phyloP scores from a whole-genome alignment of 768 basidiomycete species.

The Pleurotus citrinopileatus region DNA sequence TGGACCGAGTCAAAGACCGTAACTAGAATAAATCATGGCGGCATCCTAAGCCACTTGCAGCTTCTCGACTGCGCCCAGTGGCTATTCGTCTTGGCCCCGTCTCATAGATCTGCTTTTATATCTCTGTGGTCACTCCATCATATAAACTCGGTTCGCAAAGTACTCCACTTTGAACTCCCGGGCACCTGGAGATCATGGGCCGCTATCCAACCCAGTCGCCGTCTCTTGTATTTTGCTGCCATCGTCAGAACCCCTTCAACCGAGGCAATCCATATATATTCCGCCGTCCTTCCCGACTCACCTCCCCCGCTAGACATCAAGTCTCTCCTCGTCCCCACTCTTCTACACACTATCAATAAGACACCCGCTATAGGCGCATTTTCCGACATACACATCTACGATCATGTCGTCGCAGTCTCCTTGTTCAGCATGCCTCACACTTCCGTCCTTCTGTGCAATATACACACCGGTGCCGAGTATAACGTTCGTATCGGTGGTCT shows the following conservation, averaged over 20 bases:
- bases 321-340: slow-evolving; percentile 7
- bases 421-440: slow-evolving; percentile 20
- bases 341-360: slow-evolving; percentile 14
- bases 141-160: slow-evolving; percentile 15
- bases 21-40: slow-evolving; percentile 33
- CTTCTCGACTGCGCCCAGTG: slow-evolving; percentile 43
- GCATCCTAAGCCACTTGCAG: slow-evolving; percentile 42
- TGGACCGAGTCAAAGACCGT: slow-evolving; percentile 32
- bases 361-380: slow-evolving; percentile 18
- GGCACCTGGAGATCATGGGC: slow-evolving; percentile 30
- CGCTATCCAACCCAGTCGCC: slow-evolving; percentile 22
- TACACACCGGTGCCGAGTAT: slow-evolving; percentile 17
- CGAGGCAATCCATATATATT: slow-evolving; percentile 20
- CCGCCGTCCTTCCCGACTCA: slow-evolving; percentile 16
- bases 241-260: not conserved
- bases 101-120: slow-evolving; percentile 27
- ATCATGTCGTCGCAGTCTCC: slow-evolving; percentile 24
- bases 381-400: slow-evolving; percentile 22
- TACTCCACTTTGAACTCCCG: slow-evolving; percentile 6
- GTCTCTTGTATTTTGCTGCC: slow-evolving; percentile 18
- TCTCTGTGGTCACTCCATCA: slow-evolving; percentile 42
- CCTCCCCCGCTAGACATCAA: slow-evolving; percentile 10
- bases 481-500: slow-evolving; percentile 1
- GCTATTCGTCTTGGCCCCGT: slow-evolving; percentile 41
- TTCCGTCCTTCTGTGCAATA: slow-evolving; percentile 29